Percentiles rank a stretch among this genome's conserved stretches.
phyloP scores from a whole-genome alignment of 2,329 filamentous ascomycete genomes.

The Pseudogymnoascus sp. region DNA sequence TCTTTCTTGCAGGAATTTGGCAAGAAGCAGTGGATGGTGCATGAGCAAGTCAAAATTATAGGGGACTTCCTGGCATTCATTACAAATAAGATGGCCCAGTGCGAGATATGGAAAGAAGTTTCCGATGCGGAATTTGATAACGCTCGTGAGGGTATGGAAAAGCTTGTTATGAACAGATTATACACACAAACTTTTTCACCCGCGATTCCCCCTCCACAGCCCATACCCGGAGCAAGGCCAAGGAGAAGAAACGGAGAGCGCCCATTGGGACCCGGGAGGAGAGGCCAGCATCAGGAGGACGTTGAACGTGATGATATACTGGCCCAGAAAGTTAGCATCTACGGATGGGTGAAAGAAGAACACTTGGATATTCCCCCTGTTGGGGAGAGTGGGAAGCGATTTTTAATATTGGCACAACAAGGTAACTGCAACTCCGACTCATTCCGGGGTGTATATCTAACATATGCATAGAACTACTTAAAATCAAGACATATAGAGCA shows the following conservation, averaged over 20 bases:
- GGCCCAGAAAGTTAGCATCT: conserved; percentile 93
- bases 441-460: conserved; percentile 20
- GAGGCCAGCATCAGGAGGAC: conserved; percentile 95
- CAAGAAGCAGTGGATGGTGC: conserved; percentile 98
- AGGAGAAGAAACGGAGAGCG: conserved; percentile 62
- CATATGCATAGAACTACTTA: conserved; percentile 64
- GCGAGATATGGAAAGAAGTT: conserved; percentile 92
- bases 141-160: conserved; percentile 97
- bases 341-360: conserved; percentile 87
- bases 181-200: conserved; percentile 96
- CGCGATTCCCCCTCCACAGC: conserved; percentile 75
- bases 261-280: conserved; percentile 69
- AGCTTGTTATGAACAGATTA: conserved; percentile 95
- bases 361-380: conserved; percentile 87
- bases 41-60: conserved; percentile 98
- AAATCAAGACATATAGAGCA: conserved; percentile 95
- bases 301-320: conserved; percentile 95
- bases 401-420: conserved; percentile 83
- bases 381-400: conserved; percentile 78
- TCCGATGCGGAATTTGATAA: conserved; percentile 98
- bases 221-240: conserved; percentile 59
- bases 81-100: conserved; percentile 94
- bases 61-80: conserved; percentile 95
- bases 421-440: conserved; percentile 37
- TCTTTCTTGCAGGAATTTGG: conserved; percentile 92